Base-by-base conservation (phyloP, 2,329 filamentous ascomycete genomes). In the Penicillium hordei region DNA sequence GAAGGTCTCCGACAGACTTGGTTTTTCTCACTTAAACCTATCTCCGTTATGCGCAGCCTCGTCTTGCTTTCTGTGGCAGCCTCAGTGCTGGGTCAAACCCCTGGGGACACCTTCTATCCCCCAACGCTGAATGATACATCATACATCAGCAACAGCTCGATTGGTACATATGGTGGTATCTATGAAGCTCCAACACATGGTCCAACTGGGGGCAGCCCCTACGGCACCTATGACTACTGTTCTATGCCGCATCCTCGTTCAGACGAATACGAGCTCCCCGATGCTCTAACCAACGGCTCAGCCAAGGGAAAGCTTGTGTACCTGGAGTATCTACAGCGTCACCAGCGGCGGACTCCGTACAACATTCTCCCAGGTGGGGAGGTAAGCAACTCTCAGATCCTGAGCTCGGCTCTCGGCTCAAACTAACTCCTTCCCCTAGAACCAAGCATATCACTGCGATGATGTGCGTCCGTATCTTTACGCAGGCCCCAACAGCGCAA, bases 351-450 rank as follows among this genome's bases (percentile, higher is more conserved):
- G 5, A 68, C 74, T 1, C 74, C 75, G 1, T 76, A 76, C 57
- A 76, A 76, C 36, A 72, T 76, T 39, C 62, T 76, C 15, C 73
- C 74, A 0, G 72, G 70, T 1, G 74, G 74, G 23, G 74, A 76
- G 65, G 74, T 75, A 56, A 21, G 57, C 10, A 49, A 19, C 17
- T 17, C 29, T 34, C 21, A 8, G 23, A 45, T 25, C 9, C 29
- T n/a, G 17, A 8, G 23, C 34, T 25, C 13, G 23, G 13, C 2
- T 29, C 13, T 3, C 23, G 4, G 17, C 15, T 21, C 15, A 31
- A 34, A 17, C 48, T 46, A 52, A 50, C n/a, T 5, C 27, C 13
- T 34, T 25, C 10, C 8, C 7, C 33, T 45, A 76, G 74, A 71
- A 73, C 33, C 64, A 75, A 68, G 63, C 65, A n/a, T 76, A 74